phyloP scores from a whole-genome alignment of 345 rosid species.

The Crucihimalaya himalaica region DNA sequence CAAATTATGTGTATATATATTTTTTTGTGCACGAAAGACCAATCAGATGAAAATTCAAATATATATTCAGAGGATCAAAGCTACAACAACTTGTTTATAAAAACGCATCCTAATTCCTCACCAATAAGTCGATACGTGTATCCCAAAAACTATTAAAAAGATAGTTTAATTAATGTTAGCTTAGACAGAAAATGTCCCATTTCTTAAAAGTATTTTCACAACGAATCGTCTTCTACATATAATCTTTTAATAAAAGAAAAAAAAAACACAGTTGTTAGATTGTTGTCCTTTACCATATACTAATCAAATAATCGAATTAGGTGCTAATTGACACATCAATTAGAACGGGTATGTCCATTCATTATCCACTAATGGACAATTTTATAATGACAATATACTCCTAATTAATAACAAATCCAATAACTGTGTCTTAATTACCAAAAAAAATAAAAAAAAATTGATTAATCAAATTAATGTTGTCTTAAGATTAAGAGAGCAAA shows the following conservation, averaged over 20 bases:
- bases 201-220: neutral
- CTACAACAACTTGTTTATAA: neutral
- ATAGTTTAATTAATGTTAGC: neutral
- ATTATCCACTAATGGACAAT: constrained; percentile 30
- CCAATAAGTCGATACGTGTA: constrained; percentile 24
- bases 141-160: constrained; percentile 19
- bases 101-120: neutral
- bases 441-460: neutral
- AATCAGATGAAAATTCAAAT: neutral
- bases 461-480: constrained; percentile 25
- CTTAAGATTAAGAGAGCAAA: constrained; percentile 3
- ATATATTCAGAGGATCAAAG: neutral
- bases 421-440: constrained; percentile 35
- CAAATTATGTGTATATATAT: no score
- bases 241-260: neutral
- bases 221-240: constrained; percentile 13
- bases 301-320: constrained; percentile 33
- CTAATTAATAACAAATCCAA: neutral
- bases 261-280: constrained; percentile 10
- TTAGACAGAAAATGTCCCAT: neutral
- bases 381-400: neutral
- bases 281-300: constrained; percentile 3
- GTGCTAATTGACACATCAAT: constrained; percentile 38
- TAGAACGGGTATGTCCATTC: constrained; percentile 29
- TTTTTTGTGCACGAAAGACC: neutral